Evolutionary conservation across 345 rosid genomes (phyloP), one percentile per base, ranked within the genome.

Genomic region (Mangifera indica): DNA sequence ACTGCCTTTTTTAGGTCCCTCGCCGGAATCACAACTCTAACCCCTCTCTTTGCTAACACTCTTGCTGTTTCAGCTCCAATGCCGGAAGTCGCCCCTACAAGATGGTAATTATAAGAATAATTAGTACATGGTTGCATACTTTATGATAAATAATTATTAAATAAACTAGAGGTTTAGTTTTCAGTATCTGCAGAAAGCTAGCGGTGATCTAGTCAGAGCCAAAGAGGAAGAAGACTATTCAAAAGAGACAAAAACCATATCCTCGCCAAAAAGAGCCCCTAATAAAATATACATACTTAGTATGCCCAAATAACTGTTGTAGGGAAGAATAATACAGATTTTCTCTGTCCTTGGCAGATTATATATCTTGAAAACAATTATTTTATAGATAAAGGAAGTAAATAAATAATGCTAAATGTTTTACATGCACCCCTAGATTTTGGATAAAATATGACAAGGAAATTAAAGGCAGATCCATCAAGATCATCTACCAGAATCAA

Each of bases 31-130:
- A 92, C 91, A 25, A 90, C 54, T 78, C 95, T 79, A 70, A 89
- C 86, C 10, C 98, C 97, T 81, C 89, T 90, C 81, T 86, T 90
- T 5, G 95, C 97, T 29, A 94, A 70, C 15, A 89, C 95, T 72
- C 90, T 92, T 2, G 93, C 93, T 2, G 97, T 94, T 76, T 94
- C 98, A 3, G 85, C 89, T 72, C 98, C 98, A 45, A 94, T 92
- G 0, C 98, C 98, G 10, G 98, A 94, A 10, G 97, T 90, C 2
- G 93, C 97, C 78, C 98, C 98, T 94, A 73, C 63, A 21, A 71
- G 59, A 10, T 29, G 20, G 52, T 26, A 59, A n/a, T n/a, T n/a
- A 29, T 29, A n/a, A 34, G 13, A 29, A 3, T 52, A 69, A 40
- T 64, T 25, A 40, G 68, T 25, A 24, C 22, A 56, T 61, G n/a